phyloP scores from a whole-genome alignment of 1,284 basidiomycete genomes.

The Ustilago bromivora region DNA sequence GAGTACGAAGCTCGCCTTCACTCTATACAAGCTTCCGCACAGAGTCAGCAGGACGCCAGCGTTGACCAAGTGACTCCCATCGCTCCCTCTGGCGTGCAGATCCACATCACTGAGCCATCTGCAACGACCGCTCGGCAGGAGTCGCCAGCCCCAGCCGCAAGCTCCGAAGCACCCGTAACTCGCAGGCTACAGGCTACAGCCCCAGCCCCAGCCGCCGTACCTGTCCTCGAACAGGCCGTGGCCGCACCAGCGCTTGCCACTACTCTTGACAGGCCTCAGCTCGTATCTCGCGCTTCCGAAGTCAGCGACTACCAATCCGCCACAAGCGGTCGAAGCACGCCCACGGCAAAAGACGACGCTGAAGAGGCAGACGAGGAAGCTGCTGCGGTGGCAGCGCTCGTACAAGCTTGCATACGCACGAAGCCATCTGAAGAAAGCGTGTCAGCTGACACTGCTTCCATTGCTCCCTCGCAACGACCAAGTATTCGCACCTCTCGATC shows the following conservation, averaged over 20 bases:
- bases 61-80: constrained; percentile 4
- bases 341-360: constrained; percentile 10
- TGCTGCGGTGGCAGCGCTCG: constrained; percentile 17
- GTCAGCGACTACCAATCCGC: constrained; percentile 47
- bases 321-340: constrained; percentile 42
- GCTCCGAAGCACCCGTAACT: neutral
- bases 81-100: constrained; percentile 27
- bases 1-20: constrained; percentile 37
- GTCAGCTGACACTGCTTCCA: constrained; percentile 17
- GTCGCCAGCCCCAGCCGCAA: neutral
- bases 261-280: constrained; percentile 14
- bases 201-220: constrained; percentile 1
- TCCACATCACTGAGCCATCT: constrained; percentile 24
- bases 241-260: constrained; percentile 8
- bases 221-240: constrained; percentile 7
- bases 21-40: constrained; percentile 31
- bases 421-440: constrained; percentile 8
- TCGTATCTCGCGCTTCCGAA: constrained; percentile 33
- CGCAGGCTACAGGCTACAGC: neutral
- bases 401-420: constrained; percentile 7
- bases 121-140: neutral
- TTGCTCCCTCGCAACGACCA: constrained; percentile 29
- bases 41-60: constrained; percentile 11
- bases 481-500: constrained; percentile 33
- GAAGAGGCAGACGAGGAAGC: constrained; percentile 23